Evolutionary conservation across 345 rosid species (phyloP).

Genomic region (Eucalyptus dawsonii): DNA sequence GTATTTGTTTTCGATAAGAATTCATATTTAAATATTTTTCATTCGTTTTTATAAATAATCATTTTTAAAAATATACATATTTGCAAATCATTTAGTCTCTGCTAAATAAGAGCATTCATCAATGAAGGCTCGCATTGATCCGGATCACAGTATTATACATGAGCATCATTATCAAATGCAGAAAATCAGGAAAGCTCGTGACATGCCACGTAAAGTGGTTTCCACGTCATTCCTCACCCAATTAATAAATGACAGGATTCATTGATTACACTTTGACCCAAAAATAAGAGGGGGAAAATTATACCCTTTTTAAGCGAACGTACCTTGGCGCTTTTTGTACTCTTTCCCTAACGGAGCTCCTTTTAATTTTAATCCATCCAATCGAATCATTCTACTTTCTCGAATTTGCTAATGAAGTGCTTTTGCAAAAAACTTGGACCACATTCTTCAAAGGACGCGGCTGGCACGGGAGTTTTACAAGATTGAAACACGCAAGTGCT

Average conservation of each 20-base stretch:
- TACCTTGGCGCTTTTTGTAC: neutral
- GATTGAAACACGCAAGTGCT: neutral
- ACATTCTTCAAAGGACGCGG: neutral
- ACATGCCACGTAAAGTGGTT: neutral
- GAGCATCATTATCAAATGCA: neutral
- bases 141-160: neutral
- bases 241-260: neutral
- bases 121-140: too few species aligned
- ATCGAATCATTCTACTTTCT: neutral
- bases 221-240: neutral
- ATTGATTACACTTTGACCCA: neutral
- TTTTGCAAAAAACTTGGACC: neutral
- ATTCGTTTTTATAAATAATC: neutral
- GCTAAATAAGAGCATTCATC: too few species aligned
- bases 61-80: neutral
- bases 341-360: neutral
- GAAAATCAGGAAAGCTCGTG: neutral
- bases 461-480: neutral
- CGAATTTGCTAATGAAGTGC: neutral
- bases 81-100: neutral
- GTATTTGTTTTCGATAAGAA: rapidly evolving
- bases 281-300: neutral
- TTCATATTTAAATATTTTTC: neutral
- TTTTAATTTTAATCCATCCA: neutral
- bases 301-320: neutral